These are phyloP conservation scores for Zopfochytrium polystomum DNA, from an alignment of 371 early-diverging fungal genomes.

Conservation along the genomic window DNA sequence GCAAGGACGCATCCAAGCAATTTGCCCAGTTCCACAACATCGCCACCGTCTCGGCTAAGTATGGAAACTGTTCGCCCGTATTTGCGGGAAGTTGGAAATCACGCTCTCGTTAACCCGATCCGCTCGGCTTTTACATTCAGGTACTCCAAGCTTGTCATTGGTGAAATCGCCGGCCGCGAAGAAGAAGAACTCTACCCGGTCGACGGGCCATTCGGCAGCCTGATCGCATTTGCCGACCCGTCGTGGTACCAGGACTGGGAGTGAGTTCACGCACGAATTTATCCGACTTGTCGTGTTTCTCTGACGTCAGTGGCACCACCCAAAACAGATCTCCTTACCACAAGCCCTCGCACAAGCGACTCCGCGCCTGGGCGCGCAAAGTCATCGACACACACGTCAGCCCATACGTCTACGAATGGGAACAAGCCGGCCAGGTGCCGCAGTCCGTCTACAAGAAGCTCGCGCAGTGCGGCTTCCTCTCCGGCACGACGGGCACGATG, in stretches of 20 bases:
- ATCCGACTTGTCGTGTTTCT: too few species aligned
- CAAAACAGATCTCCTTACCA: conserved; percentile 22
- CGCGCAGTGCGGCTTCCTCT: conserved; percentile 43
- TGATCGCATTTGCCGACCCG: conserved; percentile 61
- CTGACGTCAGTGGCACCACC: too few species aligned
- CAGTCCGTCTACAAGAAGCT: conserved; percentile 44
- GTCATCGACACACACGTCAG: conserved; percentile 41
- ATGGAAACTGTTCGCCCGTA: background rate
- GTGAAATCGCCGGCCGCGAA: conserved; percentile 27
- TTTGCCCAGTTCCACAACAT: conserved; percentile 29
- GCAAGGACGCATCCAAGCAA: conserved; percentile 46
- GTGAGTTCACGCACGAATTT: conserved; percentile 54
- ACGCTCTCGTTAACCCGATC: too few species aligned
- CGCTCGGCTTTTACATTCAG: too few species aligned
- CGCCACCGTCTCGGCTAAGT: conserved; percentile 5
- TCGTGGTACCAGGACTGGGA: too few species aligned
- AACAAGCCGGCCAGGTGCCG: conserved; percentile 50
- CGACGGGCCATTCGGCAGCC: conserved; percentile 21
- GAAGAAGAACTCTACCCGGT: conserved; percentile 24
- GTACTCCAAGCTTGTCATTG: conserved; percentile 51
- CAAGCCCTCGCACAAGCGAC: conserved; percentile 44
- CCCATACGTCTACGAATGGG: conserved; percentile 45
- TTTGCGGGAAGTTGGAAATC: background rate
- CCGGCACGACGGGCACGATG: conserved; percentile 22
- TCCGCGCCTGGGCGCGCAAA: conserved; percentile 29